Base-by-base conservation (phyloP, 768 basidiomycete species). In the Suillus luteus region DNA sequence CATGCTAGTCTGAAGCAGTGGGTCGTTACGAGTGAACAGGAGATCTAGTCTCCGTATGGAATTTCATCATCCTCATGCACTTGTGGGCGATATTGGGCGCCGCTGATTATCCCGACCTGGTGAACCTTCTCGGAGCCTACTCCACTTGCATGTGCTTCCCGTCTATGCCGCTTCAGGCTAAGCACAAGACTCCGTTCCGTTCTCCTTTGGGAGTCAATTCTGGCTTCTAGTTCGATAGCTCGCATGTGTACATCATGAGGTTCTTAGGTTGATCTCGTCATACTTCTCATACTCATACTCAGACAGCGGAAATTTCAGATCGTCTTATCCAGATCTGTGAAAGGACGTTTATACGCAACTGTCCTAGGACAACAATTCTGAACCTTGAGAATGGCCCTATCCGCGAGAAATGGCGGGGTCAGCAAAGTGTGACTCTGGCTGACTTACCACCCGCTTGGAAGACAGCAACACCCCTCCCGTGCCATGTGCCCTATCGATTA, bases 381-480 rank as follows among this genome's bases (percentile, higher is more conserved):
- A 19, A 2, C 43, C 0, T 19, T 17, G 43, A 10, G 43, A 19
- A 43, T 19, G 17, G 17, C 41, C 6, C 15, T 6, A 19, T 19
- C 41, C 9, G 9, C 44, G n/a, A 44, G 44, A 71, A 71, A 96
- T 80, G 43, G 91, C 90, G 46, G 96, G 75, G 64, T 88, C 85
- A 0, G 90, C 92, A 63, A 78, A 80, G 69, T 86, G 86, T 5
- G 81, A 72, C 63, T 86, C 80, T 68, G 84, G 80, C 64, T 79
- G 77, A 33, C 15, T 8, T 5, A 17, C 65, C 65, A 6, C 75
- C 73, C 40, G 55, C 74, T 63, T 77, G 78, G 54, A 82, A 82
- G 44, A 85, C 84, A 14, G 79, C 78, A 31, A 90, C 86, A 11
- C 91, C 91, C 54, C 86, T 71, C n/a, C 92, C 81, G n/a, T 80